These are phyloP conservation scores for Fusarium lyarnte DNA, from an alignment of 2,329 filamentous ascomycete species.

Conservation along the genomic window DNA sequence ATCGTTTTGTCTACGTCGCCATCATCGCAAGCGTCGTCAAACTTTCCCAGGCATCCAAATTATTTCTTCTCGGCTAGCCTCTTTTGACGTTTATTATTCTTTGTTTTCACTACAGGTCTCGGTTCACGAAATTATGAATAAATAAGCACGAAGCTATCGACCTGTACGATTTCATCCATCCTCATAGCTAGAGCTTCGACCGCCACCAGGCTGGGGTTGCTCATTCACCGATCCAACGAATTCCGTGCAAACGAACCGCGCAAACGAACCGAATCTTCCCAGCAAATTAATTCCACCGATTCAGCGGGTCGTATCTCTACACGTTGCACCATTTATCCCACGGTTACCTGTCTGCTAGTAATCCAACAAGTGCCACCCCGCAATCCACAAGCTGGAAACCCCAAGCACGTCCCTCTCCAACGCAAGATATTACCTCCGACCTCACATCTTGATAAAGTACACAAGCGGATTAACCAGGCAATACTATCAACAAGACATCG, in stretches of 20 bases:
- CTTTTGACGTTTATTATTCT: background rate
- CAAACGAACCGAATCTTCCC: background rate
- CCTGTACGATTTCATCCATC: constrained; percentile 33
- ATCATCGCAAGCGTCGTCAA: constrained; percentile 28
- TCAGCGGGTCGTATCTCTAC: background rate
- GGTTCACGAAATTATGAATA: constrained; percentile 25
- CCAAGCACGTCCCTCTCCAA: constrained; percentile 10
- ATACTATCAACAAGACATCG: background rate
- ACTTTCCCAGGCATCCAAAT: constrained; percentile 13
- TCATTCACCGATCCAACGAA: background rate
- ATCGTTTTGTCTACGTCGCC: constrained; percentile 17
- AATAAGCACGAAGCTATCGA: constrained; percentile 26
- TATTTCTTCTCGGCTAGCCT: background rate
- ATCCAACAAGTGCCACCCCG: constrained; percentile 22
- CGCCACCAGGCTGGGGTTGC: background rate
- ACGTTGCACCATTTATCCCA: background rate
- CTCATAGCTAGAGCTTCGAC: constrained; percentile 22
- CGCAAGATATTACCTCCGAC: background rate
- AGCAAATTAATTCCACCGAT: background rate
- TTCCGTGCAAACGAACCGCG: background rate
- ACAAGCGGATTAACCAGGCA: background rate
- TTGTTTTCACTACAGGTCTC: background rate
- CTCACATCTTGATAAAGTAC: background rate
- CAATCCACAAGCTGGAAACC: constrained; percentile 12
- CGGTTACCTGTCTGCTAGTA: background rate